Evolutionary conservation across 1,284 basidiomycete genomes (phyloP).

Genomic region (Cutaneotrichosporon curvatum): DNA sequence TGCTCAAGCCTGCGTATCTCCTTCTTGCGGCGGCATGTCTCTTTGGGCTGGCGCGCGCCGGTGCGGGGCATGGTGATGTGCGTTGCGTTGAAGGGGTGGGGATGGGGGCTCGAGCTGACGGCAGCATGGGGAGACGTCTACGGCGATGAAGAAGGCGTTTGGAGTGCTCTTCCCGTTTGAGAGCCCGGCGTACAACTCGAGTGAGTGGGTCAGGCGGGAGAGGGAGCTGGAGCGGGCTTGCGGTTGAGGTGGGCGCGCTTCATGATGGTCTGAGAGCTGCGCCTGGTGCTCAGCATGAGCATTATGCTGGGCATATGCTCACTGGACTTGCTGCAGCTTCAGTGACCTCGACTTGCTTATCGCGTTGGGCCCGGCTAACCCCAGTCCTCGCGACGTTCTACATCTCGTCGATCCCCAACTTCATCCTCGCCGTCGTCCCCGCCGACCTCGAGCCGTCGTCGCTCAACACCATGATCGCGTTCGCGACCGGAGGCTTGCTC

Average conservation of each 20-base stretch:
- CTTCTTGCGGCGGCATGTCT: conserved; percentile 1
- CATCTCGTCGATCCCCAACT: conserved; percentile 86
- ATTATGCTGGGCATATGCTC: too few species aligned
- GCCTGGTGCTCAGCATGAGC: neutral
- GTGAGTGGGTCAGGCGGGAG: conserved; percentile 41
- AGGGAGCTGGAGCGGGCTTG: neutral
- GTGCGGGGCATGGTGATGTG: neutral
- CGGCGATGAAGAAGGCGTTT: conserved; percentile 54
- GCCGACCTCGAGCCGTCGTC: conserved; percentile 72
- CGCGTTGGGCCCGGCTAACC: conserved; percentile 7
- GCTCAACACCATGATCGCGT: conserved; percentile 71
- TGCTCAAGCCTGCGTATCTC: neutral
- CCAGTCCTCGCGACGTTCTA: conserved; percentile 79
- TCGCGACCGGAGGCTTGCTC: conserved; percentile 68
- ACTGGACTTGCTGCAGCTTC: too few species aligned
- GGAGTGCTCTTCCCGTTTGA: conserved; percentile 74
- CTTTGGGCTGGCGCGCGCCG: neutral
- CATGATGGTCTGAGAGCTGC: neutral
- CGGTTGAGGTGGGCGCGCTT: neutral
- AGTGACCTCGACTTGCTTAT: too few species aligned
- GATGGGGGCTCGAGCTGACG: too few species aligned
- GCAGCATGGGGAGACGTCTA: conserved; percentile 5
- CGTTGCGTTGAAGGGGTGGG: neutral
- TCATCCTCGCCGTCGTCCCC: conserved; percentile 83
- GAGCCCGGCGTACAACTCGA: conserved; percentile 69